Percentiles rank a stretch among this genome's conserved stretches.
phyloP scores from a whole-genome alignment of 2,329 filamentous ascomycete genomes.

The Venturia oleaginea region DNA sequence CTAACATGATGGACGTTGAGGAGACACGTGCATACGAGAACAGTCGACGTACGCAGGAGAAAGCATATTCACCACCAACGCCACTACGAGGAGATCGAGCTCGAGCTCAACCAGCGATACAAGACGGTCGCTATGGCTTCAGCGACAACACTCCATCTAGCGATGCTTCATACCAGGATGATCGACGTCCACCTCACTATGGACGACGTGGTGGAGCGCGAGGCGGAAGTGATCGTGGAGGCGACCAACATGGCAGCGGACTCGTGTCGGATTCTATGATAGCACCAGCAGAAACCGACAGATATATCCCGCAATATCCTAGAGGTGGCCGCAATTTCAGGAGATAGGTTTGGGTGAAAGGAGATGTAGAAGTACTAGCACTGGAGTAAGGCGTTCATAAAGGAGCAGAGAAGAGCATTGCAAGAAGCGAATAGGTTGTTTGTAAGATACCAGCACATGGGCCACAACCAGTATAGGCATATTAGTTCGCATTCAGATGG shows the following conservation, averaged over 20 bases:
- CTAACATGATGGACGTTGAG: constrained; percentile 38
- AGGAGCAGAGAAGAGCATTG: not conserved
- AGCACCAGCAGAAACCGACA: not conserved
- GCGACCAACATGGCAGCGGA: not conserved
- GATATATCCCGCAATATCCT: not conserved
- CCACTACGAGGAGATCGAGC: constrained; percentile 20
- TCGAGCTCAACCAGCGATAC: constrained; percentile 27
- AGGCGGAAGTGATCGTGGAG: not conserved
- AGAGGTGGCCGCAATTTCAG: not conserved
- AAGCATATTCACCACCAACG: not conserved
- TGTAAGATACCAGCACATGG: not conserved
- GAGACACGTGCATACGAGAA: constrained; percentile 15
- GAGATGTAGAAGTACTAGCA: not conserved
- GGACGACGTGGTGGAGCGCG: not conserved
- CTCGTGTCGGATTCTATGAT: constrained; percentile 1
- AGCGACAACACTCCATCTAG: constrained; percentile 16
- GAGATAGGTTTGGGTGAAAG: not conserved
- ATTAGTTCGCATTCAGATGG: not conserved
- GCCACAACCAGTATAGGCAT: not conserved
- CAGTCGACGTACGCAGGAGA: constrained; percentile 14
- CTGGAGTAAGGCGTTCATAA: not conserved
- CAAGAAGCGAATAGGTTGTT: not conserved
- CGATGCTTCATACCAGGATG: not conserved
- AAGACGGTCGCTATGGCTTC: constrained; percentile 38
- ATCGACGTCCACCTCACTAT: constrained; percentile 3